Conservation (phyloP, 805 yeast species). For the Wickerhamomyces sydowiorum region DNA sequence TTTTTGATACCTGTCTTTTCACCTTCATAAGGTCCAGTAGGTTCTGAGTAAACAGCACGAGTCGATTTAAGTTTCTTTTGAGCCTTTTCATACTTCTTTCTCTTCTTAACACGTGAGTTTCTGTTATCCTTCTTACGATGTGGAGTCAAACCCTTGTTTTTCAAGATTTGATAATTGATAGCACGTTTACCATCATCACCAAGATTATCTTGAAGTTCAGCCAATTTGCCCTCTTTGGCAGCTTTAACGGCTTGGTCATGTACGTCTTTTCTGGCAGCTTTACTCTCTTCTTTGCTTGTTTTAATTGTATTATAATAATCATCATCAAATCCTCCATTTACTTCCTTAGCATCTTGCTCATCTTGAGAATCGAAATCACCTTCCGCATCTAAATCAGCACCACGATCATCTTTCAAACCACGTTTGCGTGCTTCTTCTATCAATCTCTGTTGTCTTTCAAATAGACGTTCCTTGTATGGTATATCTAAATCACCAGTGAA, state of each 20-base stretch:
- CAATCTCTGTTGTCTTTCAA: constrained; percentile 84
- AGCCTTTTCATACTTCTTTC: constrained; percentile 93
- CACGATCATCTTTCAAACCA: constrained; percentile 55
- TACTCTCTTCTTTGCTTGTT: constrained; percentile 39
- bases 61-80: constrained; percentile 88
- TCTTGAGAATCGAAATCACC: constrained; percentile 42
- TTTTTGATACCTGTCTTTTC: constrained; percentile 97
- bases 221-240: constrained; percentile 77
- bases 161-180: constrained; percentile 86
- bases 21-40: constrained; percentile 80
- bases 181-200: constrained; percentile 92
- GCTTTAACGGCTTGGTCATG: constrained; percentile 72
- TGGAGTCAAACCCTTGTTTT: constrained; percentile 94
- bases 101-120: constrained; percentile 96
- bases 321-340: constrained; percentile 43
- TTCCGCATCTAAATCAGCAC: constrained; percentile 43
- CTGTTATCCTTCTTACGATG: constrained; percentile 90
- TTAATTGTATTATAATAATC: constrained; percentile 56
- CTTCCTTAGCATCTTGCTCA: constrained; percentile 32
- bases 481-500: constrained; percentile 82
- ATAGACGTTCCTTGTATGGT: constrained; percentile 86
- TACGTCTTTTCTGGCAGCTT: constrained; percentile 49
- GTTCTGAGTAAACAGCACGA: constrained; percentile 79
- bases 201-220: constrained; percentile 55
- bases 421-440: constrained; percentile 84